phyloP scores from a whole-genome alignment of 1,284 basidiomycete species.

The Takashimella koratensis region DNA sequence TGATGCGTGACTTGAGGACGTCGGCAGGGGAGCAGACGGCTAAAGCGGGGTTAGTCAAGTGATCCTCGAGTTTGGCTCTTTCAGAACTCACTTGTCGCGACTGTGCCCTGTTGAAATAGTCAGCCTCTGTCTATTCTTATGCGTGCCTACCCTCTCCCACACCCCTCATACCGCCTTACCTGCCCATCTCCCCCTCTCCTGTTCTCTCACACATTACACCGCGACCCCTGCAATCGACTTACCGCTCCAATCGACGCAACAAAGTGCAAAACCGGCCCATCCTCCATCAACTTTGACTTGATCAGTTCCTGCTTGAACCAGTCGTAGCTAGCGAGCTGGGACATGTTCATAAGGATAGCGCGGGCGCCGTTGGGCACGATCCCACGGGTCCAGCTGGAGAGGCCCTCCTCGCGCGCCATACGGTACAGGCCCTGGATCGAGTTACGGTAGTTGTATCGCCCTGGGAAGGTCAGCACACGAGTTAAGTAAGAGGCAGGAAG shows the following conservation, averaged over 20 bases:
- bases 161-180: too few species aligned
- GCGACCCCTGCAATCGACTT: conserved; percentile 40
- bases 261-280: conserved; percentile 78
- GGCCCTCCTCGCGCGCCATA: conserved; percentile 82
- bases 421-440: conserved; percentile 77
- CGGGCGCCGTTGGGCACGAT: conserved; percentile 80
- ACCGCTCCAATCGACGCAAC: conserved; percentile 80
- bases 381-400: conserved; percentile 69
- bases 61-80: too few species aligned
- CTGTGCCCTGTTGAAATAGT: conserved; percentile 62
- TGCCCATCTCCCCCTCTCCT: too few species aligned
- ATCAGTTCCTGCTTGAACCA: conserved; percentile 80
- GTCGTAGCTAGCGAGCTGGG: conserved; percentile 86
- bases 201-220: too few species aligned
- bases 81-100: conserved; percentile 67
- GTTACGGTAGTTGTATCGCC: conserved; percentile 80
- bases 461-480: too few species aligned
- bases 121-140: not conserved
- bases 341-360: conserved; percentile 84
- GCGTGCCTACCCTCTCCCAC: not conserved
- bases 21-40: conserved; percentile 89
- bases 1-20: conserved; percentile 78
- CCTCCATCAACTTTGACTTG: conserved; percentile 64
- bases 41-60: too few species aligned
- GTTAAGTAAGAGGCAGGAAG: too few species aligned